phyloP scores from a whole-genome alignment of 2,329 filamentous ascomycete species.

The Colletotrichum liriopes region DNA sequence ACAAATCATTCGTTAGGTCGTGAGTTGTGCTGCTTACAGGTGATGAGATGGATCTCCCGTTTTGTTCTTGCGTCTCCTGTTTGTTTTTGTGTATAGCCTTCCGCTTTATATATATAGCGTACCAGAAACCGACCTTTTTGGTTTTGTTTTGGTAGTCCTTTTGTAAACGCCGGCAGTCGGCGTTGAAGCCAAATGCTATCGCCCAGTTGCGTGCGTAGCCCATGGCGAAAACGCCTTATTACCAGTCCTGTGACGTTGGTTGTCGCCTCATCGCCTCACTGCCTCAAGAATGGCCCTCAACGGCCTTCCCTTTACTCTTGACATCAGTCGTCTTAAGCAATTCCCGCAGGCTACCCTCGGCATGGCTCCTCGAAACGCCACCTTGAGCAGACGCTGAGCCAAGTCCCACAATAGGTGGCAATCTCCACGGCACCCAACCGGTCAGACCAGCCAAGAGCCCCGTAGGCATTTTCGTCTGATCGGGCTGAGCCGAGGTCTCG shows the following conservation, averaged over 20 bases:
- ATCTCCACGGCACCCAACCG: slow-evolving; percentile 64
- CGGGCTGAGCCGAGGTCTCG: slow-evolving; percentile 47
- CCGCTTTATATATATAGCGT: slow-evolving; percentile 29
- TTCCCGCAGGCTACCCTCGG: slow-evolving; percentile 70
- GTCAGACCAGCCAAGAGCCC: slow-evolving; percentile 58
- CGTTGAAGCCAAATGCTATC: neutral
- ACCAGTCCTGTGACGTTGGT: neutral
- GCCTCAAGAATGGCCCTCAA: slow-evolving; percentile 45
- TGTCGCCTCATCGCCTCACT: neutral
- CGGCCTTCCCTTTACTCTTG: slow-evolving; percentile 53
- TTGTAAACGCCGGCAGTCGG: neutral
- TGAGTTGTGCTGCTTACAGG: slow-evolving; percentile 33
- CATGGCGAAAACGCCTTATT: neutral
- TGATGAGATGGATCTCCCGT: slow-evolving; percentile 1
- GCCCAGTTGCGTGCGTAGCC: neutral
- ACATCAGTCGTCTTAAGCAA: slow-evolving; percentile 60
- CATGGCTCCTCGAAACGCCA: slow-evolving; percentile 59
- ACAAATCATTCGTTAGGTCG: slow-evolving; percentile 27
- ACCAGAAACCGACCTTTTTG: slow-evolving; percentile 12
- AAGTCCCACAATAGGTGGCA: slow-evolving; percentile 48
- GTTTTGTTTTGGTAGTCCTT: slow-evolving; percentile 19
- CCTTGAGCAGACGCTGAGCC: slow-evolving; percentile 44
- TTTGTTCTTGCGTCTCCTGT: slow-evolving; percentile 10
- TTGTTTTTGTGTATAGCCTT: slow-evolving; percentile 36
- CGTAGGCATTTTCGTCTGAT: slow-evolving; percentile 42